Conservation (phyloP, 768 basidiomycete genomes). For the Steccherinum ochraceum region DNA sequence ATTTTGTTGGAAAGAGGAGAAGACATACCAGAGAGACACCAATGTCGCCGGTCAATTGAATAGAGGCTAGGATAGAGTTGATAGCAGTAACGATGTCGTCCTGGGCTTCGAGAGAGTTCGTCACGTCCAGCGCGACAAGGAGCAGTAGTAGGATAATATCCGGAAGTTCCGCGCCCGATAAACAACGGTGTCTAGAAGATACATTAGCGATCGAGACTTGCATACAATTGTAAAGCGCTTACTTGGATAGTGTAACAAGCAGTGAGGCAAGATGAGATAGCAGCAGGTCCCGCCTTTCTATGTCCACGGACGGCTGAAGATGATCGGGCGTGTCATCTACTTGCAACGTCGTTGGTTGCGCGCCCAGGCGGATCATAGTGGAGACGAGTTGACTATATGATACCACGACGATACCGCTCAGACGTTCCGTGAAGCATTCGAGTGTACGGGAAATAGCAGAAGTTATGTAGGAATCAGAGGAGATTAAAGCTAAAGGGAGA, state of each 20-base stretch:
- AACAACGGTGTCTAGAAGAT: constrained; percentile 26
- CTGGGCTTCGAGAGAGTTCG: constrained; percentile 36
- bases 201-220: constrained; percentile 2
- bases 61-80: constrained; percentile 36
- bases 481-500: no score
- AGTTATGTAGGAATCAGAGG: no score
- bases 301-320: constrained; percentile 12
- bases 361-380: neutral
- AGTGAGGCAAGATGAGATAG: constrained; percentile 38
- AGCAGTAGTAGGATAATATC: constrained; percentile 45
- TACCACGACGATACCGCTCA: no score
- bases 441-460: neutral
- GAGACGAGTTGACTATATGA: no score
- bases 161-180: constrained; percentile 35
- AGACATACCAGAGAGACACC: no score
- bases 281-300: constrained; percentile 23
- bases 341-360: constrained; percentile 13
- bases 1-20: no score
- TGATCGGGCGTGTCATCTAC: constrained; percentile 5
- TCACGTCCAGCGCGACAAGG: constrained; percentile 51
- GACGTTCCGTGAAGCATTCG: neutral
- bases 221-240: constrained; percentile 15
- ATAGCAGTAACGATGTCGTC: constrained; percentile 41
- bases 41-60: no score
- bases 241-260: constrained; percentile 41